A percentile compares a stretch with the other conserved stretches of the same genome.
Evolutionary conservation across 345 rosid species (phyloP).

Genomic region (Geranium brycei): DNA sequence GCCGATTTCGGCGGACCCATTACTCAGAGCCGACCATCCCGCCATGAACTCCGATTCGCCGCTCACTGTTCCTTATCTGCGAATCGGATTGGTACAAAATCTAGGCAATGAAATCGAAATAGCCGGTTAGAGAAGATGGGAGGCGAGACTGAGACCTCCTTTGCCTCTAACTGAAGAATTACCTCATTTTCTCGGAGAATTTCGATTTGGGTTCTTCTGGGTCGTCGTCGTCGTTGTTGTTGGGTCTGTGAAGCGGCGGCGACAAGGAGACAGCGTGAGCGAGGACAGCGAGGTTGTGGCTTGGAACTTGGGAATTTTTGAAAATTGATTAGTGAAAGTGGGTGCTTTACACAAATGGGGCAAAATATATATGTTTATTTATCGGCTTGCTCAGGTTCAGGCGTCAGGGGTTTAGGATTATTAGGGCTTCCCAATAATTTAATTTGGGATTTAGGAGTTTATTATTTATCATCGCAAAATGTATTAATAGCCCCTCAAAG

Average conservation of each 20-base stretch:
- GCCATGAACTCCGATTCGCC: conserved; percentile 28
- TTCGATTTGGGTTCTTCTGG: background rate
- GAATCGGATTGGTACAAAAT: background rate
- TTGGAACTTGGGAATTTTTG: background rate
- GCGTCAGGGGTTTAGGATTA: too few relatives aligned
- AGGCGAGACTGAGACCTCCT: background rate
- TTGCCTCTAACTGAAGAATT: background rate
- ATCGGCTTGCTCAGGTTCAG: too few relatives aligned
- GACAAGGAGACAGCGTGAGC: background rate
- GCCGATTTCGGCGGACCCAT: conserved; percentile 11
- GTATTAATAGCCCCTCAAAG: too few relatives aligned
- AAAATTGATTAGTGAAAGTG: background rate
- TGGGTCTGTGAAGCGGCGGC: background rate
- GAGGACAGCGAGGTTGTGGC: background rate
- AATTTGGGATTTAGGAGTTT: too few relatives aligned
- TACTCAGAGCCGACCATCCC: conserved; percentile 33
- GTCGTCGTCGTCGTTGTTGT: background rate
- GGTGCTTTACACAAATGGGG: too few relatives aligned
- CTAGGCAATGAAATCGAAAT: background rate
- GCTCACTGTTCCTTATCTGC: background rate
- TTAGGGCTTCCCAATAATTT: too few relatives aligned
- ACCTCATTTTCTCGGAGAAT: background rate
- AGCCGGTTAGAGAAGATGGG: background rate
- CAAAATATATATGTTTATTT: too few relatives aligned
- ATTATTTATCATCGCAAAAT: too few relatives aligned